These are phyloP conservation scores for Leptographium lundbergii DNA, from an alignment of 2,329 filamentous ascomycete species.

Conservation along the genomic window DNA sequence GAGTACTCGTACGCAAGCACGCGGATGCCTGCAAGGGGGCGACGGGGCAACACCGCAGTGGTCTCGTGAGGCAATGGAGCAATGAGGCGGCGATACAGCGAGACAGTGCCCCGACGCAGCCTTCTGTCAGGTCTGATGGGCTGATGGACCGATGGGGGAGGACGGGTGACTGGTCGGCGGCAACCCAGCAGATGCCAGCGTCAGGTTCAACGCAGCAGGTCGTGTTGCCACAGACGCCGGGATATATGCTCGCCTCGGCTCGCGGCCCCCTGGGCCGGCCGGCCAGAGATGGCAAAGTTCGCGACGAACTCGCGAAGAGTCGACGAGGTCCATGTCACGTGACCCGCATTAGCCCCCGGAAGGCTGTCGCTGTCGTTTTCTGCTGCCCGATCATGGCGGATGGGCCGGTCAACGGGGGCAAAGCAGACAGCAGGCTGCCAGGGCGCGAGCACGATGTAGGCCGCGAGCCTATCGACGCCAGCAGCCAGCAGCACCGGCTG, in stretches of 20 bases:
- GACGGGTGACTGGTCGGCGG: neutral
- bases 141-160: neutral
- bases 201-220: neutral
- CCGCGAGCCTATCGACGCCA: too few relatives aligned
- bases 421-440: too few relatives aligned
- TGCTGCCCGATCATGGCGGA: too few relatives aligned
- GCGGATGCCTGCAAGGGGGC: too few relatives aligned
- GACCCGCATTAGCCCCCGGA: neutral
- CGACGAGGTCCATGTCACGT: neutral
- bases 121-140: neutral
- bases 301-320: neutral
- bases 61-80: too few relatives aligned
- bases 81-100: too few relatives aligned
- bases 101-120: too few relatives aligned
- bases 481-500: too few relatives aligned
- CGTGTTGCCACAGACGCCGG: neutral
- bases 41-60: too few relatives aligned
- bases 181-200: neutral
- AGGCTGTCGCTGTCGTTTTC: neutral
- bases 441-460: too few relatives aligned
- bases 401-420: too few relatives aligned
- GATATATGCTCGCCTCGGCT: neutral
- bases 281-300: neutral
- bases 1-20: too few relatives aligned
- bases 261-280: neutral